Conservation (phyloP, 2,329 filamentous ascomycete genomes). For the Aspergillus bombycis region DNA sequence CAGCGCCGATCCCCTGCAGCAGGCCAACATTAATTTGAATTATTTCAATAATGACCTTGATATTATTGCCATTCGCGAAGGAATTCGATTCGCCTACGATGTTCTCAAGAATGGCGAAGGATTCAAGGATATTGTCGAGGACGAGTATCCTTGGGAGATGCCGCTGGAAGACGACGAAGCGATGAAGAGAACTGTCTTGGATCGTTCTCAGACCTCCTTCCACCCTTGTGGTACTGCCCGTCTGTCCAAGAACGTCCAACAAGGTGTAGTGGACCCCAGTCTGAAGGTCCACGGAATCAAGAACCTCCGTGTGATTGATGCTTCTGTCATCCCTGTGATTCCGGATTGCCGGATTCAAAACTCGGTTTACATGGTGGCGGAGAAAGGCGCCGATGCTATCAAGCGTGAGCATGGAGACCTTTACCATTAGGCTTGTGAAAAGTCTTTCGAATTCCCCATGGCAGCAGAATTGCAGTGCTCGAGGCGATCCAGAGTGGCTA, state of each 20-base stretch:
- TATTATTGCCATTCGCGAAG: slow-evolving; percentile 63
- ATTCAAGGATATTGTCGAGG: slow-evolving; percentile 49
- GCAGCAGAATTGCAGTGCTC: no score
- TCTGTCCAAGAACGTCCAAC: slow-evolving; percentile 54
- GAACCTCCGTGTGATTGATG: slow-evolving; percentile 59
- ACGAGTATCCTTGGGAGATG: slow-evolving; percentile 64
- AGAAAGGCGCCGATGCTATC: slow-evolving; percentile 38
- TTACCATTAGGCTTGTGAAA: no score
- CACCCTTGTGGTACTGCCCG: slow-evolving; percentile 61
- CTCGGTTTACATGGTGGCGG: slow-evolving; percentile 62
- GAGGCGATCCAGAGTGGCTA: neutral
- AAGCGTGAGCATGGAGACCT: slow-evolving; percentile 13
- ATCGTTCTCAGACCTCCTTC: slow-evolving; percentile 58
- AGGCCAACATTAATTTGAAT: slow-evolving; percentile 49
- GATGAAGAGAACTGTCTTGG: slow-evolving; percentile 61
- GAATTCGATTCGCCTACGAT: slow-evolving; percentile 59
- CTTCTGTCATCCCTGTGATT: slow-evolving; percentile 59
- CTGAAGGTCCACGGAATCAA: slow-evolving; percentile 59
- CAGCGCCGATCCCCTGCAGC: slow-evolving; percentile 40
- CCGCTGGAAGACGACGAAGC: slow-evolving; percentile 57
- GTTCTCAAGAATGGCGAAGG: slow-evolving; percentile 60
- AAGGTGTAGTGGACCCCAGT: slow-evolving; percentile 56
- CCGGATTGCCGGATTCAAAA: slow-evolving; percentile 62
- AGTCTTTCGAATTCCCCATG: no score
- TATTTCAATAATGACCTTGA: slow-evolving; percentile 54